Conservation (phyloP, 2,329 filamentous ascomycete species). For the Ascosphaera acerosa region DNA sequence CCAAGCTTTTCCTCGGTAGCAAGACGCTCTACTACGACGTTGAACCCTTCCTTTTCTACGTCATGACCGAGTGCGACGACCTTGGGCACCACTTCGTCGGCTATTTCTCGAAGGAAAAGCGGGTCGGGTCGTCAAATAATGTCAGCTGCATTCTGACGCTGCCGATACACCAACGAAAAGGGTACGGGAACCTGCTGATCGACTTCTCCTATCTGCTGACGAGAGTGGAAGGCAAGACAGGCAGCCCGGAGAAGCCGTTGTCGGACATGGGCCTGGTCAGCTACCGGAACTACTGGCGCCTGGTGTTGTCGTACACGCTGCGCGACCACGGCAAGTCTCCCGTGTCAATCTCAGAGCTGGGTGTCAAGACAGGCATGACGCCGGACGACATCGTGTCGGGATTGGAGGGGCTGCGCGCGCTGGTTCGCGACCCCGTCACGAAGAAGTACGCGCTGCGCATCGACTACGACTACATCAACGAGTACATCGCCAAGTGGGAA, state of each 20-base stretch:
- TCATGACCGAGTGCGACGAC: conserved; percentile 77
- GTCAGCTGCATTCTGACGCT: conserved; percentile 92
- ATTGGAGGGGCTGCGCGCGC: conserved; percentile 64
- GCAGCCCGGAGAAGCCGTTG: conserved; percentile 86
- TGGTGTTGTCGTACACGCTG: conserved; percentile 67
- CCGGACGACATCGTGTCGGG: conserved; percentile 89
- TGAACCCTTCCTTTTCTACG: conserved; percentile 97
- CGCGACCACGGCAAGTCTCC: conserved; percentile 34
- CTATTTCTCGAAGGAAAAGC: conserved; percentile 98
- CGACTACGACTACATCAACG: conserved; percentile 59
- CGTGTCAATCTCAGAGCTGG: conserved; percentile 30
- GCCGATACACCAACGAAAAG: conserved; percentile 89
- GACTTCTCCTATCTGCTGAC: conserved; percentile 97
- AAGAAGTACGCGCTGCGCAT: conserved; percentile 73
- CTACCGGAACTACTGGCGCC: conserved; percentile 90
- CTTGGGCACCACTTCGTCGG: conserved; percentile 88
- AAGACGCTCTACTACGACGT: conserved; percentile 99
- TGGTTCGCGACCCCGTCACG: conserved; percentile 73
- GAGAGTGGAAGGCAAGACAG: conserved; percentile 74
- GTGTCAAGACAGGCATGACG: conserved; percentile 81
- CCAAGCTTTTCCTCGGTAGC: conserved; percentile 90
- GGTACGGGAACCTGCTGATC: conserved; percentile 87
- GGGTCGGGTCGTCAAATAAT: conserved; percentile 83
- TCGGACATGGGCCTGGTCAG: conserved; percentile 96
- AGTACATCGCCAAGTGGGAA: conserved; percentile 77